Base-by-base conservation (phyloP, 306 rosid species). In the Acacia melanoxylon region DNA sequence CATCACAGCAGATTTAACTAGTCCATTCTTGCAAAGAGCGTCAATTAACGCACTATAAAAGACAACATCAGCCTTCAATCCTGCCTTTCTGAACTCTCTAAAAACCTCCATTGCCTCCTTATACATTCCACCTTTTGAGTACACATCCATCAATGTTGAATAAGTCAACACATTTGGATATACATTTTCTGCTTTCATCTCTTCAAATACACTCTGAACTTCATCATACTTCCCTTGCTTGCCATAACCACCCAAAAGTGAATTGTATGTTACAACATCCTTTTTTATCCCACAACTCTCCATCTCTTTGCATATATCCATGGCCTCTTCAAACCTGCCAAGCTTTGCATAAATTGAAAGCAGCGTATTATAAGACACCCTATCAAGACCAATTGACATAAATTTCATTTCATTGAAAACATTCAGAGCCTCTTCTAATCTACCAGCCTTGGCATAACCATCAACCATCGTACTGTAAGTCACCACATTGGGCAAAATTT, bases 401-500 rank as follows among this genome's bases (percentile, higher is more conserved):
- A 58, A 84, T 89, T 88, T 93, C 98, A 93, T 92, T 69, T 92
- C 92, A 46, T 86, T 82, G 72, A 87, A 93, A 31, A 95, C 75
- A 84, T 63, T 76, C 33, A 95, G 83, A 0, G 98, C 98, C 15
- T 93, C 98, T 86, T 93, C 97, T 40, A 91, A 85, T 86, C 87
- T 85, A 37, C 92, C 90, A 20, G 89, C 91, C 87, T 93, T 93
- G n/a, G 99, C 94, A 83, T 86, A 92, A 25, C 96, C 99, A 82
- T 94, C 99, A 76, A 92, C 91, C 90, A 95, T 77, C 58, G 96
- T 92, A 76, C 99, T 93, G 59, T 87, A 93, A 20, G 98, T 95
- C 65, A 95, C 98, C 65, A 93, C 97, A 82, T 89, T 95, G 31
- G 99, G 94, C 76, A 85, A 75, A 41, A 92, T 85, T 19, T 84